These are phyloP conservation scores for Sphagnum contortum DNA, from an alignment of 225 moss, liverwort and hornwort species.

Conservation along the genomic window DNA sequence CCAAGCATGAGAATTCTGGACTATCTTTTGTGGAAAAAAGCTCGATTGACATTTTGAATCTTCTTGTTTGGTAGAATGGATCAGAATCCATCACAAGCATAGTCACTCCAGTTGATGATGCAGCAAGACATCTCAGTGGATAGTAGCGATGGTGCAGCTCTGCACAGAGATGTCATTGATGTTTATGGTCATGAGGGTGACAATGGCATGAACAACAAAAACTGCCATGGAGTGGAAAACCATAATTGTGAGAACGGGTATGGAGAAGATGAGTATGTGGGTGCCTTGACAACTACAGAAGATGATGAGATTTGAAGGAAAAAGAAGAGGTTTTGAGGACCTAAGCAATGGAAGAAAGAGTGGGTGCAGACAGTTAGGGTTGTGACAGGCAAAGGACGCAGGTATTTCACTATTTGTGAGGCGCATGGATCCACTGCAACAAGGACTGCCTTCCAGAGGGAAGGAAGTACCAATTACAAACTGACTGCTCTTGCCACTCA, in stretches of 20 bases:
- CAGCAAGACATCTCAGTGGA: not conserved
- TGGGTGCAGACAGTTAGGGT: slow-evolving; percentile 4
- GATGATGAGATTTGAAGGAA: not conserved
- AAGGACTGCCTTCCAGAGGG: slow-evolving; percentile 2
- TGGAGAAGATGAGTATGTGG: not conserved
- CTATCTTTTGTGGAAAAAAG: too few species aligned
- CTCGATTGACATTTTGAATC: too few species aligned
- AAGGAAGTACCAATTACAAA: slow-evolving; percentile 3
- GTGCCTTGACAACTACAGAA: not conserved
- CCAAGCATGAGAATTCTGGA: too few species aligned
- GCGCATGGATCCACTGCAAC: slow-evolving; percentile 2
- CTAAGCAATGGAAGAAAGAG: slow-evolving; percentile 6
- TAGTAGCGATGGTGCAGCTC: not conserved
- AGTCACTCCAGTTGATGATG: not conserved
- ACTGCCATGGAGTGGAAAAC: not conserved
- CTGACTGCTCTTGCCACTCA: slow-evolving; percentile 1
- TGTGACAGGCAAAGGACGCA: not conserved
- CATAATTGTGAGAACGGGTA: not conserved
- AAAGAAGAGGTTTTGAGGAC: slow-evolving; percentile 2
- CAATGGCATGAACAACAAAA: not conserved
- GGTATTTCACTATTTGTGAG: slow-evolving; percentile 4
- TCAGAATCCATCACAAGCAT: not conserved
- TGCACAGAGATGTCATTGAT: not conserved
- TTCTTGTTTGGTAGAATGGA: too few species aligned
- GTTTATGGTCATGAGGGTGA: not conserved